Base-by-base conservation (phyloP, 345 rosid genomes). In the Lepidium africanum region DNA sequence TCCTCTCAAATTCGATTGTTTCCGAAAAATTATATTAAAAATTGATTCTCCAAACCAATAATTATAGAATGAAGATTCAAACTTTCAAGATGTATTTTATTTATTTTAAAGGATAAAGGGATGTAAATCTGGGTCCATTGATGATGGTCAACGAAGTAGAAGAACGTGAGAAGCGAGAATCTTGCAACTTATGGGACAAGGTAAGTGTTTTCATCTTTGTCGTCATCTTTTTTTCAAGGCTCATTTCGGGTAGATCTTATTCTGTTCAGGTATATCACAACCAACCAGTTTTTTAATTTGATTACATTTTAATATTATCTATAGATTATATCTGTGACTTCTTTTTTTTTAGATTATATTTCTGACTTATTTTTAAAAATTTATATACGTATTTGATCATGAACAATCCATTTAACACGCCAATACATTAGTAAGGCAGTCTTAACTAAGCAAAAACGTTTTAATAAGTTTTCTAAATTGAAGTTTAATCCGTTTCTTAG, bases 141-240 rank as follows among this genome's bases (percentile, higher is more conserved):
- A 35, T 36, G 71, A 50, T 14, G 65, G 62, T 65, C 67, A 73
- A 71, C 40, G 70, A 39, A 63, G 67, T 45, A 50, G 72, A 59
- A 59, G 54, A 73, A 58, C 61, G 67, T 58, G 72, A 73, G 52
- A 27, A 58, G 67, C 67, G 67, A 73, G 77, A 66, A 73, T 58
- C 72, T 59, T 40, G 67, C 60, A 48, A 32, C 76, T 64, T 64
- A 38, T 39, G 48, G 59, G 48, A 46, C 38, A 71, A 71, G 56
- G 69, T 63, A 63, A 21, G 69, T 71, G 38, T 61, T 51, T 62
- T 53, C 30, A 32, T 53, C 69, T 53, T 23, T 41, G n/a, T n/a
- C n/a, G n/a, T n/a, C n/a, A n/a, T n/a, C n/a, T 23, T 5, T 70
- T 14, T 0, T 14, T 21, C 1, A 21, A 70, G 69, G 75, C 39